Evolutionary conservation across 768 basidiomycete genomes (phyloP).

Genomic region (Hygrocybe coccinea): DNA sequence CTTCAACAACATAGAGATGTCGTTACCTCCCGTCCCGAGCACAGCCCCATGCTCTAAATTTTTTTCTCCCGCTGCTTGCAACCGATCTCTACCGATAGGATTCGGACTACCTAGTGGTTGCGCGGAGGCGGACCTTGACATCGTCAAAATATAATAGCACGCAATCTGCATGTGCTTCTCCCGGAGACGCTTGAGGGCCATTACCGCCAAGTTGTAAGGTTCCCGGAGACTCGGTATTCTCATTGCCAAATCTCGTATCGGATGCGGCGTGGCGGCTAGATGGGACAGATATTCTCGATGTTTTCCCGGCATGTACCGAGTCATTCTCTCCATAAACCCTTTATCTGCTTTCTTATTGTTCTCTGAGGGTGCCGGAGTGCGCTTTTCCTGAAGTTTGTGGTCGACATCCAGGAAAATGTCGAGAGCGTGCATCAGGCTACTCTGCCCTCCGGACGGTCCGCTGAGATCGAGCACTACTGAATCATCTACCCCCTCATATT

Average conservation of each 20-base stretch:
- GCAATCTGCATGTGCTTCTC: conserved; percentile 89
- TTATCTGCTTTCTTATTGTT: conserved; percentile 61
- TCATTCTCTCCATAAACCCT: conserved; percentile 90
- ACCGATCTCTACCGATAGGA: conserved; percentile 51
- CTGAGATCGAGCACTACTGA: conserved; percentile 59
- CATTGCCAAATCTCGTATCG: conserved; percentile 58
- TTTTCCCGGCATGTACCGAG: conserved; percentile 89
- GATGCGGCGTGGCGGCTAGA: conserved; percentile 54
- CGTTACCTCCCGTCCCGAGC: conserved; percentile 88
- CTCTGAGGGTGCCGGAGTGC: conserved; percentile 62
- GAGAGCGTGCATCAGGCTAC: conserved; percentile 80
- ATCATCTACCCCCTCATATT: conserved; percentile 71
- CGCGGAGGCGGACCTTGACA: conserved; percentile 58
- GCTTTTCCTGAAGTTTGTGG: conserved; percentile 69
- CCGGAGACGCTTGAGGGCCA: conserved; percentile 74
- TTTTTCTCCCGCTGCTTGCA: conserved; percentile 34
- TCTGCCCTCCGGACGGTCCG: conserved; percentile 94
- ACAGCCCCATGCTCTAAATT: conserved; percentile 40
- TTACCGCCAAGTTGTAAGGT: conserved; percentile 75
- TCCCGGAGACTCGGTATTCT: conserved; percentile 55
- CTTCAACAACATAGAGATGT: conserved; percentile 77
- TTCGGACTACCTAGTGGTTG: conserved; percentile 35
- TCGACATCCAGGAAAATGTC: conserved; percentile 88
- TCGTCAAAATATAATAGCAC: conserved; percentile 79
- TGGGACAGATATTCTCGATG: conserved; percentile 81